Evolutionary conservation across 2,329 filamentous ascomycete species (phyloP), one percentile per base, ranked within the genome.

Genomic region (Nemania sp.): DNA sequence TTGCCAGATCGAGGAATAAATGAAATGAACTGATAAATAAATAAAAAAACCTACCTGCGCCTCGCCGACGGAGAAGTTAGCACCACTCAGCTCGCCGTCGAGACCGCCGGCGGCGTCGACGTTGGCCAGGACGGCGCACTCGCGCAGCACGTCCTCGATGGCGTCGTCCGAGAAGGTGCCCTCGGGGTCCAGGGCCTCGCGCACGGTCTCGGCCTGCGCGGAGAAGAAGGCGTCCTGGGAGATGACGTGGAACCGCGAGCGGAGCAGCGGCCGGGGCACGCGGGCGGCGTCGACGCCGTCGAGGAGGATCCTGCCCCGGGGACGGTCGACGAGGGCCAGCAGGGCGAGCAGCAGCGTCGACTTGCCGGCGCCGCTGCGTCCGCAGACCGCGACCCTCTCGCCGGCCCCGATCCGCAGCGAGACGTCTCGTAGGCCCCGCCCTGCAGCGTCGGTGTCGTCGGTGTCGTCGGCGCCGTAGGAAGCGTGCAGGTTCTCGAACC

Each of bases 191-290:
- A 79, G 70, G 32, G 81, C 81, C 17, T 74, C 69, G 17, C 77
- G 76, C 5, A 82, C 68, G 4, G 70, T 76, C 18, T 76, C 77
- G 10, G 73, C 73, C 10, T 79, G 71, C 9, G 77, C 69, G 56
- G 7, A n/a, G 34, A 35, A 35, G 7, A 79, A 72, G 32, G 80
- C 77, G 52, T 90, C 87, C 71, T 90, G 87, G 0, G 87, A 86
- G 5, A 90, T 80, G 72, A 89, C 89, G 0, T 86, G 88, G 20
- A 89, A 77, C n/a, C 86, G 76, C 11, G 80, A 81, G 17, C 87
- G 84, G 1, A 90, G 78, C 0, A 81, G 77, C 68, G 88, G 83
- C 12, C 80, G 86, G 64, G 81, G 79, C 11, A 89, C 83, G 25
- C 80, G 79, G 0, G 83, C 77, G 35, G 88, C 82, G 63, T 89